Conservation (phyloP, 78 protist genomes). For the Bodo saltans region DNA sequence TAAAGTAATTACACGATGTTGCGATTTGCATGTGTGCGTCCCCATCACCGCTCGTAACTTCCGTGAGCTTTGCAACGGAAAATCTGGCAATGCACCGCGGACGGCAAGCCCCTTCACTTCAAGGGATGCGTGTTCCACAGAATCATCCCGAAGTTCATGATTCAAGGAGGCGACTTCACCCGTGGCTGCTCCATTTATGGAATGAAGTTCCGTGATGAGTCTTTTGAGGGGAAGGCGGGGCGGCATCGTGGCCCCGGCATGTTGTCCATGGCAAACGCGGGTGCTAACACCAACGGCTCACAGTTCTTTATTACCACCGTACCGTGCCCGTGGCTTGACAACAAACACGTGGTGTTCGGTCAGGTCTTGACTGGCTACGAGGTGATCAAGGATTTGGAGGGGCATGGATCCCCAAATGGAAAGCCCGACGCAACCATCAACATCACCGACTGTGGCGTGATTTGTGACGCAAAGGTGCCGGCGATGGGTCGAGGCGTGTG, state of each 20-base stretch:
- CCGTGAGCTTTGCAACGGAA: too few relatives aligned
- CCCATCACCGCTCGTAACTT: too few relatives aligned
- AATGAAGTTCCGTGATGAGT: slow-evolving; percentile 49
- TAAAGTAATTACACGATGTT: too few relatives aligned
- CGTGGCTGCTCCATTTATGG: slow-evolving; percentile 50
- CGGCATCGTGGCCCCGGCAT: slow-evolving; percentile 47
- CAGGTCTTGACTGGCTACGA: slow-evolving; percentile 51
- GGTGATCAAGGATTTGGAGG: slow-evolving; percentile 40
- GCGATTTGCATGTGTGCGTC: too few relatives aligned
- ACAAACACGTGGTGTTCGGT: slow-evolving; percentile 82
- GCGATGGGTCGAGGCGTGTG: too few relatives aligned
- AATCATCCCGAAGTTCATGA: slow-evolving; percentile 53
- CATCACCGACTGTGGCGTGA: too few relatives aligned
- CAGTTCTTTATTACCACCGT: slow-evolving; percentile 79
- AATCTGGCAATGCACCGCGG: too few relatives aligned
- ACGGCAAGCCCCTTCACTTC: slow-evolving; percentile 26
- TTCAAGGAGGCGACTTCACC: slow-evolving; percentile 70
- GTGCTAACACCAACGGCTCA: slow-evolving; percentile 69
- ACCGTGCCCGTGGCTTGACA: slow-evolving; percentile 63
- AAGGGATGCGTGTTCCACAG: slow-evolving; percentile 52
- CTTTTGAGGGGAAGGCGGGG: slow-evolving; percentile 43
- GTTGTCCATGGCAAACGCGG: slow-evolving; percentile 83
- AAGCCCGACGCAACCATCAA: too few relatives aligned
- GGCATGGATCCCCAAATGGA: too few relatives aligned
- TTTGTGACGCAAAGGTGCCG: too few relatives aligned